Evolutionary conservation across 805 yeast genomes (phyloP).

Genomic region (Ogataea pignaliae): DNA sequence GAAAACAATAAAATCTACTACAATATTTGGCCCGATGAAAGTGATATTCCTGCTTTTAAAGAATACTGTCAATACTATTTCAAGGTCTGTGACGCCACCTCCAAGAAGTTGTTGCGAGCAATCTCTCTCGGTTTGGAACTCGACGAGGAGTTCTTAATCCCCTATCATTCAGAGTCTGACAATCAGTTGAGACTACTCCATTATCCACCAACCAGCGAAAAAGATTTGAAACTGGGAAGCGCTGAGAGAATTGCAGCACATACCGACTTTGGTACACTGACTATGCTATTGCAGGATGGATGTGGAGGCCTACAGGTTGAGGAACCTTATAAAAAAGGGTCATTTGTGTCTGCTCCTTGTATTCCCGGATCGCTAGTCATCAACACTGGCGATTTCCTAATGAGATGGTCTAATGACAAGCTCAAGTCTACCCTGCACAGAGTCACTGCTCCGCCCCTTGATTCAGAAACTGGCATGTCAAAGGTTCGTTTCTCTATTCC

Average conservation of each 20-base stretch:
- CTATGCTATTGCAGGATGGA: slow-evolving; percentile 32
- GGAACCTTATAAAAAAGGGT: slow-evolving; percentile 25
- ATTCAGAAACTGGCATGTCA: slow-evolving; percentile 11
- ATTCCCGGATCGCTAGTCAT: slow-evolving; percentile 32
- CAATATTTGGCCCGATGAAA: slow-evolving; percentile 23
- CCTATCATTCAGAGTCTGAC: slow-evolving; percentile 22
- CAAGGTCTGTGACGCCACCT: slow-evolving; percentile 18
- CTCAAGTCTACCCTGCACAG: slow-evolving; percentile 37
- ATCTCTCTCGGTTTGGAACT: slow-evolving; percentile 26
- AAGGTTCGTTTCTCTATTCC: slow-evolving; percentile 28
- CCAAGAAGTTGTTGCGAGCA: slow-evolving; percentile 22
- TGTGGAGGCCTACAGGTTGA: slow-evolving; percentile 37
- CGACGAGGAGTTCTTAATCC: slow-evolving; percentile 24
- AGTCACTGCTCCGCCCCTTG: slow-evolving; percentile 29
- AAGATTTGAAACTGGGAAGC: slow-evolving; percentile 23
- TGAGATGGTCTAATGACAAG: slow-evolving; percentile 35
- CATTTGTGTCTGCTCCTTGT: slow-evolving; percentile 26
- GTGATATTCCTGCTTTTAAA: slow-evolving; percentile 26
- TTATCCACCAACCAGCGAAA: slow-evolving; percentile 27
- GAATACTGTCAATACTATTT: slow-evolving; percentile 15
- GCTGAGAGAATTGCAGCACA: slow-evolving; percentile 37
- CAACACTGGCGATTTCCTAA: slow-evolving; percentile 36
- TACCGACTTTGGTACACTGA: slow-evolving; percentile 34
- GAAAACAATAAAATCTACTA: slow-evolving; percentile 13
- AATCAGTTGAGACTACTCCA: slow-evolving; percentile 32